phyloP scores from a whole-genome alignment of 768 basidiomycete genomes.

The Dioszegia crocea region DNA sequence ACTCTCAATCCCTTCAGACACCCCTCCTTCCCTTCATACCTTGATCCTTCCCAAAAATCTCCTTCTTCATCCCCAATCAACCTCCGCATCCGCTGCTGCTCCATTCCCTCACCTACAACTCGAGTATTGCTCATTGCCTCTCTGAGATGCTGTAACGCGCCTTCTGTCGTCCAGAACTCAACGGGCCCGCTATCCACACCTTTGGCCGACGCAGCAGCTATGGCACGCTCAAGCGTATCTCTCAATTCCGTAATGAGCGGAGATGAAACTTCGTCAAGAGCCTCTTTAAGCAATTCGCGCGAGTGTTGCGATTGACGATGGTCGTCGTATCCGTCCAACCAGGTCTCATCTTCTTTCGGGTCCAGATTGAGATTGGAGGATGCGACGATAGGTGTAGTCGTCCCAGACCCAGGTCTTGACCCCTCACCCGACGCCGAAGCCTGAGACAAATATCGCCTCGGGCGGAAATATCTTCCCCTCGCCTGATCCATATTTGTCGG shows the following conservation, averaged over 20 bases:
- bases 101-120: conserved; percentile 70
- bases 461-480: conserved; percentile 61
- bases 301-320: conserved; percentile 54
- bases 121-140: conserved; percentile 59
- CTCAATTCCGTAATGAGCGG: conserved; percentile 63
- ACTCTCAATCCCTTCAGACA: conserved; percentile 21
- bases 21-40: conserved; percentile 33
- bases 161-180: conserved; percentile 74
- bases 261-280: conserved; percentile 68
- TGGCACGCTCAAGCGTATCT: conserved; percentile 43
- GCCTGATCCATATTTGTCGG: conserved; percentile 62
- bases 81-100: conserved; percentile 52
- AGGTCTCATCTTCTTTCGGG: not conserved
- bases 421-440: not conserved
- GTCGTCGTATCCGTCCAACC: conserved; percentile 8
- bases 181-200: conserved; percentile 44
- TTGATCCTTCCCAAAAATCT: conserved; percentile 35
- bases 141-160: conserved; percentile 68
- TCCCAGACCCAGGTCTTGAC: not conserved
- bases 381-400: not conserved
- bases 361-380: not conserved
- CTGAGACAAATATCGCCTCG: conserved; percentile 1
- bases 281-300: conserved; percentile 66
- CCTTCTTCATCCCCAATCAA: conserved; percentile 34
- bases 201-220: not conserved